Conservation (phyloP, 495 filamentous ascomycete genomes). For the Aspergillus diversus region DNA sequence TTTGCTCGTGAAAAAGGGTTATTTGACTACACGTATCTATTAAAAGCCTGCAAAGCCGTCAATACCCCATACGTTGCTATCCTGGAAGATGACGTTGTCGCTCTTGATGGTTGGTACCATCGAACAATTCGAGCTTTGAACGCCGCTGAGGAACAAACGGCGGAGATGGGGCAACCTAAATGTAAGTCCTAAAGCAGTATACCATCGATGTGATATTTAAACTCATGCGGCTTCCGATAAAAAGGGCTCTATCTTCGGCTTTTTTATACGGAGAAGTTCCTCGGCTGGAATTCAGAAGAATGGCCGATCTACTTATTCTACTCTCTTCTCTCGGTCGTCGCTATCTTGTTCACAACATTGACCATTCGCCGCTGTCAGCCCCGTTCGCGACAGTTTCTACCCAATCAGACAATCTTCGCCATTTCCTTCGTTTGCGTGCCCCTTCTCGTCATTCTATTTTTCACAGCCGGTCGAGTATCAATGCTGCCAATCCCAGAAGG, state of each 20-base stretch:
- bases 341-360: constrained; percentile 15
- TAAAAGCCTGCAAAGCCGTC: constrained; percentile 44
- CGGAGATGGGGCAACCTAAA: constrained; percentile 25
- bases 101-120: constrained; percentile 55
- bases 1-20: constrained; percentile 36
- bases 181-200: constrained; percentile 24
- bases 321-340: constrained; percentile 27
- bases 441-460: constrained; percentile 35
- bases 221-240: background rate
- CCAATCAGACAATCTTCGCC: constrained; percentile 20
- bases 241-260: constrained; percentile 56
- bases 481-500: constrained; percentile 40
- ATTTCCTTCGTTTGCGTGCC: constrained; percentile 32
- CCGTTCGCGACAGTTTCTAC: constrained; percentile 15
- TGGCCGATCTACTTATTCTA: constrained; percentile 44
- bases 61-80: constrained; percentile 47
- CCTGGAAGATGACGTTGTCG: constrained; percentile 57
- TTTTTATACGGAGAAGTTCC: constrained; percentile 57
- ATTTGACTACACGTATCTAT: constrained; percentile 50
- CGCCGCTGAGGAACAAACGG: constrained; percentile 35
- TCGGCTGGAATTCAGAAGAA: constrained; percentile 58
- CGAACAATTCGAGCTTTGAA: constrained; percentile 42
- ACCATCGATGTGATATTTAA: background rate
- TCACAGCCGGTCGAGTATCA: constrained; percentile 39
- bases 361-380: constrained; percentile 10